phyloP scores from a whole-genome alignment of 1,139 yeast genomes.

The Candida frijolesensis region DNA sequence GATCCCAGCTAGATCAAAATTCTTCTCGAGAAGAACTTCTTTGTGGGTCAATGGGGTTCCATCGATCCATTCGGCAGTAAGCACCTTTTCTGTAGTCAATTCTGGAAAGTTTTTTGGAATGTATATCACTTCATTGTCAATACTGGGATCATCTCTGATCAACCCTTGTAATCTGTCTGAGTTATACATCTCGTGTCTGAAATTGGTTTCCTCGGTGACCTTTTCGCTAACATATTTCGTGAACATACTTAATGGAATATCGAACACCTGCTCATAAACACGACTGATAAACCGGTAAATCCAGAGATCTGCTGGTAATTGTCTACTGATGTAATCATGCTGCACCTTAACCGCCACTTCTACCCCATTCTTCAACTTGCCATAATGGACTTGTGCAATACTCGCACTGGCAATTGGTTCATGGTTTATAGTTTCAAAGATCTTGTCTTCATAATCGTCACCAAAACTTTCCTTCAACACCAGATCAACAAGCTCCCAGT shows the following conservation, averaged over 20 bases:
- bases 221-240: constrained; percentile 61
- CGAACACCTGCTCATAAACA: constrained; percentile 60
- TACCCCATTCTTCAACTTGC: constrained; percentile 47
- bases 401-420: constrained; percentile 71
- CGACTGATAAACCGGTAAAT: constrained; percentile 57
- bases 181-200: constrained; percentile 57
- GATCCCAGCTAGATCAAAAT: constrained; percentile 44
- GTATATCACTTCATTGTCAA: constrained; percentile 25
- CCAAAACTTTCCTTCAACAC: constrained; percentile 52
- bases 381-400: constrained; percentile 73
- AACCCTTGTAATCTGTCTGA: constrained; percentile 32
- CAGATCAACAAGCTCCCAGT: constrained; percentile 55
- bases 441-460: constrained; percentile 39
- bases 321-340: constrained; percentile 60
- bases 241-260: constrained; percentile 61
- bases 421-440: constrained; percentile 52
- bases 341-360: constrained; percentile 73
- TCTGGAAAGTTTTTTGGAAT: constrained; percentile 57
- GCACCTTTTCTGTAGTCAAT: constrained; percentile 49
- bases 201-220: constrained; percentile 62
- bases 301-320: constrained; percentile 58
- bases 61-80: constrained; percentile 77
- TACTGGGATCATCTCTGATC: constrained; percentile 26
- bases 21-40: constrained; percentile 39
- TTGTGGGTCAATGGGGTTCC: constrained; percentile 59